Evolutionary conservation across 2,329 filamentous ascomycete species (phyloP), one percentile per base, ranked within the genome.

Genomic region (Penicillium verrucosum): DNA sequence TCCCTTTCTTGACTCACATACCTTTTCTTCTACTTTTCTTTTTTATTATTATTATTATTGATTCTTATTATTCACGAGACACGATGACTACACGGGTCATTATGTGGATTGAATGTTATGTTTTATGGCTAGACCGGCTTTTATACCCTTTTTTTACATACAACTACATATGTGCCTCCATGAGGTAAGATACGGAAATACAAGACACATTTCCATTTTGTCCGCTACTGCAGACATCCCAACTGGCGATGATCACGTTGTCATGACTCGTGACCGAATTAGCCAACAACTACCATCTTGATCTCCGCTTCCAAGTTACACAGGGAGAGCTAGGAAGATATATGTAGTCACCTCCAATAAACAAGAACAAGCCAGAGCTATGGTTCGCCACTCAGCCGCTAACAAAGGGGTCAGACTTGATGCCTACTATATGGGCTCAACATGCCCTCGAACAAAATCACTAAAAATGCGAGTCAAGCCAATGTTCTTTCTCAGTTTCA

Each of bases 61-160:
- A 16, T 30, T 46, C 44, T 55, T 43, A 34, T 58, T 47, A 52
- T 56, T 56, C 34, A 59, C 57, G 59, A 52, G 50, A 23, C 44
- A 62, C 46, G n/a, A 56, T 56, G 64, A 57, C 58, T 34, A n/a
- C n/a, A 37, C n/a, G 38, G 10, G 40, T 51, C 52, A 36, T 55
- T 50, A 43, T 49, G 52, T 54, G 38, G 47, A 43, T 36, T 44
- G 46, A 43, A 55, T 44, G 11, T 37, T 51, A 43, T 32, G 38
- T 34, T 54, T 34, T 44, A 37, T 55, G 46, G 52, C 46, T 55
- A 55, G 52, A 51, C 46, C 46, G 37, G 11, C 21, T 47, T 30
- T 55, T 55, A 55, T 55, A 55, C 52, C 52, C 52, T 55, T 52
- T 53, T 21, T 44, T 54, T 50, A 54, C 23, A 54, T 49, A 43